A percentile compares a stretch with the other conserved stretches of the same genome.
Evolutionary conservation across 768 basidiomycete species (phyloP).

Genomic region (Candolleomyces eurysporus): DNA sequence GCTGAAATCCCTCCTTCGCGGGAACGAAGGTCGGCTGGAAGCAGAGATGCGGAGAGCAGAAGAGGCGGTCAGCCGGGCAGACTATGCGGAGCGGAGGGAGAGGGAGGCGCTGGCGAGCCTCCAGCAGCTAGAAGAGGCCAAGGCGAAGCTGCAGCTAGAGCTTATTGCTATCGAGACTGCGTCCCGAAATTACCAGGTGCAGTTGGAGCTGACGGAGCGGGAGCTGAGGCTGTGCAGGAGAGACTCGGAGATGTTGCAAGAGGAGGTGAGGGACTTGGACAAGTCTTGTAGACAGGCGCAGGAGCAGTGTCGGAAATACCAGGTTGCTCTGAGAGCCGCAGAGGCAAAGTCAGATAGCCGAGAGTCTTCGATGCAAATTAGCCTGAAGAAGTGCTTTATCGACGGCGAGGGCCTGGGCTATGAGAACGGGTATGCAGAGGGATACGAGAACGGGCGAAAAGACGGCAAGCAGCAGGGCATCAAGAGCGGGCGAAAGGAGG

Average conservation of each 20-base stretch:
- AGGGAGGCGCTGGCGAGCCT: slow-evolving; percentile 38
- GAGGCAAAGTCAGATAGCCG: slow-evolving; percentile 41
- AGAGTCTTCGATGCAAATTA: slow-evolving; percentile 40
- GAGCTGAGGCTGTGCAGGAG: slow-evolving; percentile 34
- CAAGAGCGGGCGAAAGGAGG: slow-evolving; percentile 38
- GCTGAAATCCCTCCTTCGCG: slow-evolving; percentile 37
- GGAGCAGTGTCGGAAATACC: slow-evolving; percentile 41
- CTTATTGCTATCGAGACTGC: slow-evolving; percentile 33
- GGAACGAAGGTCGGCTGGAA: slow-evolving; percentile 47
- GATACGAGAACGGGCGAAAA: slow-evolving; percentile 41
- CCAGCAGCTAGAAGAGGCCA: slow-evolving; percentile 39
- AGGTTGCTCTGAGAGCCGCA: slow-evolving; percentile 42
- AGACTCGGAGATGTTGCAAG: slow-evolving; percentile 35
- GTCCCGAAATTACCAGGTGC: slow-evolving; percentile 42
- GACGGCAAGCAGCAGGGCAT: slow-evolving; percentile 41
- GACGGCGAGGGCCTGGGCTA: slow-evolving; percentile 44
- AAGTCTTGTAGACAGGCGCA: slow-evolving; percentile 33
- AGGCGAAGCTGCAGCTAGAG: slow-evolving; percentile 32
- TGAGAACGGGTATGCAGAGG: slow-evolving; percentile 44
- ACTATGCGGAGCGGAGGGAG: slow-evolving; percentile 47
- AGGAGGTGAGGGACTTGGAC: slow-evolving; percentile 42
- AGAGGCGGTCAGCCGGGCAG: slow-evolving; percentile 48
- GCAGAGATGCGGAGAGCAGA: slow-evolving; percentile 55
- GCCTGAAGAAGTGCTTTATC: slow-evolving; percentile 43
- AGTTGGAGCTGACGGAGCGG: slow-evolving; percentile 45